phyloP scores from a whole-genome alignment of 805 yeast species.

The Candida patagonica region DNA sequence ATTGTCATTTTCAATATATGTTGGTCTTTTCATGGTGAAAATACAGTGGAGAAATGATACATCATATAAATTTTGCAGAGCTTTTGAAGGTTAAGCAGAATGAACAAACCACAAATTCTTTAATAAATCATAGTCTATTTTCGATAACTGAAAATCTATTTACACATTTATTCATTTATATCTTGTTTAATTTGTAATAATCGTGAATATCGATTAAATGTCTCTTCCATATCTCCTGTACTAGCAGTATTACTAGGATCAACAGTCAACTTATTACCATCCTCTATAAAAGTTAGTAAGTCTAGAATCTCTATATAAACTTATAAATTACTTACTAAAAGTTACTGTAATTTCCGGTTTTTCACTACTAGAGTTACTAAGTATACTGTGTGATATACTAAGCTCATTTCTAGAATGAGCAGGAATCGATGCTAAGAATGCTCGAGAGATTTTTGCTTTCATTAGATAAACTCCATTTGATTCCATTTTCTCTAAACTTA shows the following conservation, averaged over 20 bases:
- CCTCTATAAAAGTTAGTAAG: conserved; percentile 33
- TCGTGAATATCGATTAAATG: conserved; percentile 77
- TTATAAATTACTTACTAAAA: conserved; percentile 35
- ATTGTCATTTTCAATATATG: too few species aligned
- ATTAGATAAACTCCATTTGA: too few species aligned
- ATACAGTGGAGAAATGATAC: conserved; percentile 1
- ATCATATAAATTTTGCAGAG: conserved; percentile 4
- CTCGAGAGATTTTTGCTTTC: conserved; percentile 65
- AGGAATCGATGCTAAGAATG: conserved; percentile 72
- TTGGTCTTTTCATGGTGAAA: too few species aligned
- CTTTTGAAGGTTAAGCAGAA: conserved; percentile 10
- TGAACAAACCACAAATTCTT: too few species aligned
- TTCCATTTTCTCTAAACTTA: conserved; percentile 40
- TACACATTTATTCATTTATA: conserved; percentile 31
- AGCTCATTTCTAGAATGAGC: conserved; percentile 57
- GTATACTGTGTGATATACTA: conserved; percentile 53
- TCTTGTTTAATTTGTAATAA: conserved; percentile 66
- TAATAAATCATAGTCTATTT: not conserved
- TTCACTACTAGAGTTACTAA: conserved; percentile 37
- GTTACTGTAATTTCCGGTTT: conserved; percentile 63
- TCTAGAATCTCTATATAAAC: not conserved
- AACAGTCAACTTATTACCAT: conserved; percentile 57
- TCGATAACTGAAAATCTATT: not conserved
- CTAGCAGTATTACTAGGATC: conserved; percentile 48
- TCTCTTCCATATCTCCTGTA: conserved; percentile 53